Conservation (phyloP, 371 early-diverging fungal species). For the Cokeromyces recurvatus region DNA sequence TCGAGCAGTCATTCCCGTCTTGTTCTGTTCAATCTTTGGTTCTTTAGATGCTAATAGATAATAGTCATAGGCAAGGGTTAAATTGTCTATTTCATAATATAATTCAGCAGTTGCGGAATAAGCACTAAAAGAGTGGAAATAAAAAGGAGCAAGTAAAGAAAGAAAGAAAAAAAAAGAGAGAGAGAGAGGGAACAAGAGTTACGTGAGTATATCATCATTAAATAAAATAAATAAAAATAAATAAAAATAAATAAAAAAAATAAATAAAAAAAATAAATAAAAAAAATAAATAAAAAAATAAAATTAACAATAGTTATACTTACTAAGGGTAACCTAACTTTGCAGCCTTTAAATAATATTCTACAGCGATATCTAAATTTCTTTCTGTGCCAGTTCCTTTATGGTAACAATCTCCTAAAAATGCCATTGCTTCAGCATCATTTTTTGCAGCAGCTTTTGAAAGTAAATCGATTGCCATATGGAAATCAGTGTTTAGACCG, state of each 20-base stretch:
- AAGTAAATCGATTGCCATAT: constrained; percentile 75
- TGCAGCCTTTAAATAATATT: constrained; percentile 32
- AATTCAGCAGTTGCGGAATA: constrained; percentile 43
- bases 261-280: not conserved
- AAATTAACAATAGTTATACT: constrained; percentile 4
- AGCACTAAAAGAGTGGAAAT: constrained; percentile 21
- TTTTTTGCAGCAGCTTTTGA: constrained; percentile 75
- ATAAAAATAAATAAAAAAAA: not conserved
- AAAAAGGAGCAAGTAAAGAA: not conserved
- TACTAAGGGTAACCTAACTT: constrained; percentile 34
- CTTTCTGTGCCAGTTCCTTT: constrained; percentile 46
- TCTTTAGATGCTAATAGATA: constrained; percentile 36
- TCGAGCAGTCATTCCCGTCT: constrained; percentile 29
- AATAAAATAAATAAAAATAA: constrained; percentile 2
- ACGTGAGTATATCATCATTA: no score
- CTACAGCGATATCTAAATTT: constrained; percentile 59
- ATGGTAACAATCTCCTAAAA: constrained; percentile 52
- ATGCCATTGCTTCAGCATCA: constrained; percentile 74
- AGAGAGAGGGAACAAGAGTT: no score
- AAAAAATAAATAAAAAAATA: not conserved
- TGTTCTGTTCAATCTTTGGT: constrained; percentile 20
- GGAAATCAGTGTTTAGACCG: constrained; percentile 50
- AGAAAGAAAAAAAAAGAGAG: not conserved
- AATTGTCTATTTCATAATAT: constrained; percentile 28
- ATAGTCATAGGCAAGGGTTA: constrained; percentile 33